These are phyloP conservation scores for Alternaria tenuissima DNA, from an alignment of 2,329 filamentous ascomycete genomes.

Conservation along the genomic window DNA sequence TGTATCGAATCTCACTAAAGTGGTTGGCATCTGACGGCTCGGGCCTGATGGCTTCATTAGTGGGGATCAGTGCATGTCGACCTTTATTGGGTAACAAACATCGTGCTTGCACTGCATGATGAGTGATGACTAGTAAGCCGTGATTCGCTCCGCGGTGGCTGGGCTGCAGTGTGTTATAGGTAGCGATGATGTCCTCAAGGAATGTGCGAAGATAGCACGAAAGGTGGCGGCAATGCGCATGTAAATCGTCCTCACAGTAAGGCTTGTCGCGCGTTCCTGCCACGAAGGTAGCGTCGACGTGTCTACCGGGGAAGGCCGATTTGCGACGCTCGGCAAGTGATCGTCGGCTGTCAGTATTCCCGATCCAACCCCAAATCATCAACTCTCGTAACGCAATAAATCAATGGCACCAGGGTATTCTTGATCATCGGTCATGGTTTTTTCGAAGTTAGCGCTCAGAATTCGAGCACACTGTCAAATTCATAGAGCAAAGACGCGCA, in stretches of 20 bases:
- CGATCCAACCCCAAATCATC: background rate
- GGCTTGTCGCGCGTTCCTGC: background rate
- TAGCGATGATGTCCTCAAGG: background rate
- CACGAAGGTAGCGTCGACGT: background rate
- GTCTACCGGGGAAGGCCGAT: background rate
- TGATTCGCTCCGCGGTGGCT: background rate
- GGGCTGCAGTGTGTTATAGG: background rate
- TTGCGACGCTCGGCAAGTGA: background rate
- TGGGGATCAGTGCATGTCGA: conserved; percentile 3
- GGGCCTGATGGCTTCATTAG: background rate
- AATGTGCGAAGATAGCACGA: background rate
- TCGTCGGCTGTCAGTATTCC: background rate
- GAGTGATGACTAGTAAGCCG: conserved; percentile 1
- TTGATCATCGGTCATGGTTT: too few species aligned
- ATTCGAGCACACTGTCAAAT: too few species aligned
- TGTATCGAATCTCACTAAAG: background rate
- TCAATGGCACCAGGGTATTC: too few species aligned
- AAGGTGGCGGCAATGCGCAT: background rate
- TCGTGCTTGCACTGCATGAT: conserved; percentile 2
- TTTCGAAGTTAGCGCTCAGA: too few species aligned
- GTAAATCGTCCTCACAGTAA: too few species aligned
- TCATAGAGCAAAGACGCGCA: too few species aligned
- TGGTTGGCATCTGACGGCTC: conserved; percentile 9
- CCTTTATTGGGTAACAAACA: background rate
- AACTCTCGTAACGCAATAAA: too few species aligned